Evolutionary conservation across 306 rosid genomes (phyloP).

Genomic region (Fragaria nilgerrensis): DNA sequence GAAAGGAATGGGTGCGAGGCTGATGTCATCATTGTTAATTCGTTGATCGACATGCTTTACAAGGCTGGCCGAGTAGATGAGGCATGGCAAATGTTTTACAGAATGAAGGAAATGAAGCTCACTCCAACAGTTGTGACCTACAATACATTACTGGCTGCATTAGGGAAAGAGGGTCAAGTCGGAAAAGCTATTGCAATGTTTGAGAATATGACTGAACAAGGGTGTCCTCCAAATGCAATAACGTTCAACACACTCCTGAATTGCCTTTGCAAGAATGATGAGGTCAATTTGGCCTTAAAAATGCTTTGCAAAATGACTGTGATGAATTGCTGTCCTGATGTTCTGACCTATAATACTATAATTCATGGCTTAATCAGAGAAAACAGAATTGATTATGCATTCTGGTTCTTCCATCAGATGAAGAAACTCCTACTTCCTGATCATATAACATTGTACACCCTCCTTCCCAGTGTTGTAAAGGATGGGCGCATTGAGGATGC

Average conservation of each 20-base stretch:
- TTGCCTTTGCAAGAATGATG: slow-evolving; percentile 87
- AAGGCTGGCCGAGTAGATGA: slow-evolving; percentile 77
- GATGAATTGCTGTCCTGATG: slow-evolving; percentile 76
- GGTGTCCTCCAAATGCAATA: slow-evolving; percentile 78
- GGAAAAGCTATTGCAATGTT: slow-evolving; percentile 57
- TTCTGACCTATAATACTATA: slow-evolving; percentile 77
- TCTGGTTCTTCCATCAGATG: slow-evolving; percentile 96
- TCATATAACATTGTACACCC: slow-evolving; percentile 76
- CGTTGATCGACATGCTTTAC: slow-evolving; percentile 84
- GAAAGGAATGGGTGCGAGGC: slow-evolving; percentile 69
- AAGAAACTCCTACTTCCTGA: slow-evolving; percentile 83
- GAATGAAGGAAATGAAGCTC: slow-evolving; percentile 81
- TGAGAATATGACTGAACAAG: slow-evolving; percentile 60
- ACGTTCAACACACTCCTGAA: slow-evolving; percentile 79
- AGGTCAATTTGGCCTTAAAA: slow-evolving; percentile 71
- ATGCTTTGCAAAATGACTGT: slow-evolving; percentile 61
- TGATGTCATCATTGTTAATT: slow-evolving; percentile 71
- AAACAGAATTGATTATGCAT: slow-evolving; percentile 59
- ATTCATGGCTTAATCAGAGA: slow-evolving; percentile 76
- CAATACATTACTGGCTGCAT: slow-evolving; percentile 79
- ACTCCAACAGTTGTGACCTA: slow-evolving; percentile 87
- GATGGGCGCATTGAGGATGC: slow-evolving; percentile 63
- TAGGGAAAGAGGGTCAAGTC: slow-evolving; percentile 79
- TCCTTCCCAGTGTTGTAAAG: slow-evolving; percentile 77
- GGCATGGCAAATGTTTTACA: slow-evolving; percentile 84